phyloP scores from a whole-genome alignment of 495 filamentous ascomycete species.

The Penicillium diatomitis region DNA sequence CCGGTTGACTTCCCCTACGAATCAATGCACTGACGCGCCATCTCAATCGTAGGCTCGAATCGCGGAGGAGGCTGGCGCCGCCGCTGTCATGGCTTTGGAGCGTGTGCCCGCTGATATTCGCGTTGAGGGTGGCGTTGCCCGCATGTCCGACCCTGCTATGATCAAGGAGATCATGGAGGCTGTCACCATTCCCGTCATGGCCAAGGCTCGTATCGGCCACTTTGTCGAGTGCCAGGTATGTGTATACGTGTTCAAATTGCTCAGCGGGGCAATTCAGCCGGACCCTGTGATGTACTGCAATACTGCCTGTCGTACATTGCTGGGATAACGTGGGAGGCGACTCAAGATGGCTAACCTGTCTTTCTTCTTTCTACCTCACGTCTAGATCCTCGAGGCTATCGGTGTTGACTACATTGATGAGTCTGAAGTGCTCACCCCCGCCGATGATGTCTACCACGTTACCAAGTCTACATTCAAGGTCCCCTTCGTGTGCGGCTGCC shows the following conservation, averaged over 20 bases:
- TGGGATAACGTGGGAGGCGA: too few relatives aligned
- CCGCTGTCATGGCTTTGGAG: slow-evolving; percentile 97
- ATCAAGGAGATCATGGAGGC: slow-evolving; percentile 94
- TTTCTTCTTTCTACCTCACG: neutral
- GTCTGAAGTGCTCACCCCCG: slow-evolving; percentile 91
- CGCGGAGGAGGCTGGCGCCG: slow-evolving; percentile 92
- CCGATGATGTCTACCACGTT: slow-evolving; percentile 84
- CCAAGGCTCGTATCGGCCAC: slow-evolving; percentile 96
- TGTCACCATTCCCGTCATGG: slow-evolving; percentile 99
- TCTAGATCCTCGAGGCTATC: slow-evolving; percentile 82
- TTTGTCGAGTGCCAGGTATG: slow-evolving; percentile 89
- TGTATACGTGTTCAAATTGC: neutral
- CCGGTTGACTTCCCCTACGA: too few relatives aligned
- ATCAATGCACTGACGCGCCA: too few relatives aligned
- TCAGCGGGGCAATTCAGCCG: neutral
- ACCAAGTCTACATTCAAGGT: slow-evolving; percentile 74
- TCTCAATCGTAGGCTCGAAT: slow-evolving; percentile 59
- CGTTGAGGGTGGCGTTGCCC: slow-evolving; percentile 80
- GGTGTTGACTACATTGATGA: slow-evolving; percentile 98
- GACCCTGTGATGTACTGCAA: too few relatives aligned
- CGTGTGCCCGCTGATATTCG: slow-evolving; percentile 97
- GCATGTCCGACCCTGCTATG: slow-evolving; percentile 94
- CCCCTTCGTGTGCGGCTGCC: slow-evolving; percentile 95
- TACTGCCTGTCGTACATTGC: too few relatives aligned
- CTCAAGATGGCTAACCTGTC: neutral